These are phyloP conservation scores for Aspergillus clavatus DNA, from an alignment of 2,329 filamentous ascomycete genomes.

Conservation along the genomic window DNA sequence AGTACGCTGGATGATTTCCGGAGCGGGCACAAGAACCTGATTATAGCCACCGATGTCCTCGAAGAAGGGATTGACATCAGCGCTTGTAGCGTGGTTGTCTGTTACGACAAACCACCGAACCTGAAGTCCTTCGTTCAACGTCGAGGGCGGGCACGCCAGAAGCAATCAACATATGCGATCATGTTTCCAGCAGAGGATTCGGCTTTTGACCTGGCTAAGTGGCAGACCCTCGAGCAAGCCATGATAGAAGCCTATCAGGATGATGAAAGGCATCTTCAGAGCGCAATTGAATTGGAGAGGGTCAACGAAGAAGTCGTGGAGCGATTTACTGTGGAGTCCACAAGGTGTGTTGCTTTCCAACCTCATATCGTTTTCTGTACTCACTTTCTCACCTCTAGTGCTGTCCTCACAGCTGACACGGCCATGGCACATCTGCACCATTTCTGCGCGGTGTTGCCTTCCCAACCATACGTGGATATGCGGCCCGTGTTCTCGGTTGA, in stretches of 20 bases:
- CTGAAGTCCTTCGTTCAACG: slow-evolving; percentile 63
- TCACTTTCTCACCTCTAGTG: slow-evolving; percentile 40
- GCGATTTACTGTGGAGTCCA: slow-evolving; percentile 38
- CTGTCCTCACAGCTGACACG: slow-evolving; percentile 66
- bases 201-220: slow-evolving; percentile 43
- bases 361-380: neutral
- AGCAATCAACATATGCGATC: slow-evolving; percentile 51
- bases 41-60: slow-evolving; percentile 54
- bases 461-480: slow-evolving; percentile 55
- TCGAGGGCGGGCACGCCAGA: slow-evolving; percentile 57
- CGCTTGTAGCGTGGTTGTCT: slow-evolving; percentile 61
- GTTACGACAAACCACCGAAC: slow-evolving; percentile 58
- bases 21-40: slow-evolving; percentile 50
- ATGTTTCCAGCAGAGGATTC: slow-evolving; percentile 42
- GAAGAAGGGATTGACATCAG: slow-evolving; percentile 60
- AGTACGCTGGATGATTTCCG: slow-evolving; percentile 52
- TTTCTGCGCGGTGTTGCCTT: slow-evolving; percentile 65
- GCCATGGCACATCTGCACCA: slow-evolving; percentile 73
- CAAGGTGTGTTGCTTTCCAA: slow-evolving; percentile 15
- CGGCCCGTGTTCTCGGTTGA: slow-evolving; percentile 59
- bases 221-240: slow-evolving; percentile 63
- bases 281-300: slow-evolving; percentile 49
- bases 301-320: slow-evolving; percentile 36
- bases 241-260: slow-evolving; percentile 69
- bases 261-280: slow-evolving; percentile 51